Percentiles rank a stretch among this genome's conserved stretches.
Evolutionary conservation across 2,329 filamentous ascomycete species (phyloP).

Genomic region (Fusarium duplospermum): DNA sequence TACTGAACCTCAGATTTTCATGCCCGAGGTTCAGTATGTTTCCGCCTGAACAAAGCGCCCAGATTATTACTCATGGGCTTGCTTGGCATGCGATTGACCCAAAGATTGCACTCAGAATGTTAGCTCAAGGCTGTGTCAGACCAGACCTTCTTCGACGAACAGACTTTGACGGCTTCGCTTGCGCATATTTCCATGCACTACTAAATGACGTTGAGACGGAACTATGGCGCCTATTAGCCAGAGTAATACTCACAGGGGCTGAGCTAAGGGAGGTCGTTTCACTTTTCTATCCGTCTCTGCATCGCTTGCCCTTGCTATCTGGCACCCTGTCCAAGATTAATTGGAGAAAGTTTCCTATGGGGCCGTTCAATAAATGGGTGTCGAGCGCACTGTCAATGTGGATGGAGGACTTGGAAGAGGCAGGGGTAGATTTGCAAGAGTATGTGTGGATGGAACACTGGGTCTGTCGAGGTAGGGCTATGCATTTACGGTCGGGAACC

Average conservation of each 20-base stretch:
- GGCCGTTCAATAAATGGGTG: not conserved
- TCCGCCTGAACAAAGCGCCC: not conserved
- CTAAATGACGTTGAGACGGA: not conserved
- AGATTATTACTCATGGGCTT: accelerated
- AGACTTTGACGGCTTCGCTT: not conserved
- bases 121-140: not conserved
- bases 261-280: accelerated
- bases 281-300: accelerated
- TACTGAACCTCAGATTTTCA: not conserved
- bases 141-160: not conserved
- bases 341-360: accelerated
- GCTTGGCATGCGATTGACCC: not conserved
- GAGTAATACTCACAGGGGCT: not conserved
- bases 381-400: not conserved
- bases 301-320: accelerated
- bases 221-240: not conserved
- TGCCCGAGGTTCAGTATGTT: not conserved
- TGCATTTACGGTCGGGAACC: not conserved
- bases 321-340: accelerated
- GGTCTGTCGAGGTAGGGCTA: not conserved
- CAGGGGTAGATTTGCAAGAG: not conserved
- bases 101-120: not conserved
- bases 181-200: not conserved
- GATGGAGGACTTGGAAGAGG: not conserved
- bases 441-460: not conserved